phyloP scores from a whole-genome alignment of 2,329 filamentous ascomycete species.

The Ambrosiella xylebori region DNA sequence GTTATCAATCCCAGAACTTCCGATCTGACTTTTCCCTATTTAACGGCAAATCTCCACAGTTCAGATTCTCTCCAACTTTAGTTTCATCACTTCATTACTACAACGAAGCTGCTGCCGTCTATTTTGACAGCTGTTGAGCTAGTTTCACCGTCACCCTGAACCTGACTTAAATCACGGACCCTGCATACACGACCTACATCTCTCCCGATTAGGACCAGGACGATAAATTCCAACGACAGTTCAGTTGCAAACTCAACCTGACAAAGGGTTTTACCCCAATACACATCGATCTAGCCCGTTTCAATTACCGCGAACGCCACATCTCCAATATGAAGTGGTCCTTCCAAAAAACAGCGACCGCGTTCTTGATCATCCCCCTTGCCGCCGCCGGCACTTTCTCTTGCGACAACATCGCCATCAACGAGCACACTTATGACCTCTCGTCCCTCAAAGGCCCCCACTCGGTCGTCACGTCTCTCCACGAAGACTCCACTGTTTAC shows the following conservation, averaged over 20 bases:
- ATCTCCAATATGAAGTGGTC: neutral
- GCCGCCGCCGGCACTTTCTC: slow-evolving; percentile 32
- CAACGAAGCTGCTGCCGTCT: too few species aligned
- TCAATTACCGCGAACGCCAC: neutral
- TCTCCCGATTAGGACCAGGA: neutral
- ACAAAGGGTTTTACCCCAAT: neutral
- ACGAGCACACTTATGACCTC: slow-evolving; percentile 47
- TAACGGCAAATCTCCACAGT: too few species aligned
- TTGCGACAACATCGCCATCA: slow-evolving; percentile 44
- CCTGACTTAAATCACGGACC: neutral
- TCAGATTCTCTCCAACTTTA: too few species aligned
- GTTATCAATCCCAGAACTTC: too few species aligned
- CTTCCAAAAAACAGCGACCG: slow-evolving; percentile 1
- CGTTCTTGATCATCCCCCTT: slow-evolving; percentile 20
- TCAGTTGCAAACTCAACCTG: neutral
- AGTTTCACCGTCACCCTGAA: neutral
- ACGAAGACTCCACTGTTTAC: slow-evolving; percentile 33
- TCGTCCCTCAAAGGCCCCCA: slow-evolving; percentile 47
- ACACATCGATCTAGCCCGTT: neutral
- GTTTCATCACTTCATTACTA: too few species aligned
- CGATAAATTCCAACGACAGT: neutral
- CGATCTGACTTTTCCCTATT: too few species aligned
- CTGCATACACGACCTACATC: neutral
- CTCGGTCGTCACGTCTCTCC: slow-evolving; percentile 43
- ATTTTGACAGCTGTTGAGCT: neutral